Conservation (phyloP, 306 rosid species). For the cucumber (Cucumis sativus) region DNA sequence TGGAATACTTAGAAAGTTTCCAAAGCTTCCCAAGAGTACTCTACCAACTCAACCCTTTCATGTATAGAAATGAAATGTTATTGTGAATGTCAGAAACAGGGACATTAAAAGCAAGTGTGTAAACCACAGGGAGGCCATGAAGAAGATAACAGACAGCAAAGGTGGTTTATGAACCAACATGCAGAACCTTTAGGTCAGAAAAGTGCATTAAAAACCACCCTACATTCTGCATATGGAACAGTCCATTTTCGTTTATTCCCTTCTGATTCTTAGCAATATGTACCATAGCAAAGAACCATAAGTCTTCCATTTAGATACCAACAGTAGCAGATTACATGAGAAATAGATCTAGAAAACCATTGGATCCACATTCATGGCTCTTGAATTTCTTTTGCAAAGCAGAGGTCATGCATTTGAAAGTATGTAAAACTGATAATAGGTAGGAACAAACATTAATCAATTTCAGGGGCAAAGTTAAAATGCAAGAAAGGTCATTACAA, state of each 20-base stretch:
- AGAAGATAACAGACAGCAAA: neutral
- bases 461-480: neutral
- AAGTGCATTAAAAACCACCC: neutral
- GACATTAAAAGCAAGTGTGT: neutral
- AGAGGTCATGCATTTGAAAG: neutral
- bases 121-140: neutral
- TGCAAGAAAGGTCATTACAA: constrained; percentile 6
- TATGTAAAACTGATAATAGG: neutral
- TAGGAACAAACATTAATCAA: neutral
- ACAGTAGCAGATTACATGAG: neutral
- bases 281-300: neutral
- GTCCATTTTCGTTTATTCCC: neutral
- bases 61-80: neutral
- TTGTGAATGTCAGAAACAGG: neutral
- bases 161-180: neutral
- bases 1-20: too few species aligned
- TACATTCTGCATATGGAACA: neutral
- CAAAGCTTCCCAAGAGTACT: neutral
- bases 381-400: neutral
- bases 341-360: neutral
- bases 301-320: neutral
- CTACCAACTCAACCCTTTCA: neutral
- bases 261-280: neutral
- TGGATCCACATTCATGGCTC: neutral
- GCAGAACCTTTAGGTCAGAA: neutral